Evolutionary conservation across 352 stramenopile genomes (phyloP).

Genomic region (Phytophthora hybrid): DNA sequence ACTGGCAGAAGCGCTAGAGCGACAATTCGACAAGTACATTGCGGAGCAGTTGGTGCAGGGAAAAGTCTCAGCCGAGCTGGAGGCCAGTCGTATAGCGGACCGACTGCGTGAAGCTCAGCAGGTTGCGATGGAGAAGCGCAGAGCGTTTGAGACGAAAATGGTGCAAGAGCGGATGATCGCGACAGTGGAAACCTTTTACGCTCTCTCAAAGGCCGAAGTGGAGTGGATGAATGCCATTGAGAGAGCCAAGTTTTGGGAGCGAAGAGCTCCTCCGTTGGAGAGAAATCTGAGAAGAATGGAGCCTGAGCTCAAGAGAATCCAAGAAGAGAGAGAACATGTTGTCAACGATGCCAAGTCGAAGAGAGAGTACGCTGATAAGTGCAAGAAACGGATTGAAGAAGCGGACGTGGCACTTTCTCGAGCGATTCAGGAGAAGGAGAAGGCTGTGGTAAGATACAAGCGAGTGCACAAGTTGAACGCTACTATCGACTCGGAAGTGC

Average conservation of each 20-base stretch:
- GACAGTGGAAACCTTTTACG: constrained; percentile 62
- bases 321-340: constrained; percentile 62
- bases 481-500: constrained; percentile 74
- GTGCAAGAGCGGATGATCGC: constrained; percentile 73
- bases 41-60: constrained; percentile 66
- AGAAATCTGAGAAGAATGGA: constrained; percentile 49
- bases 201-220: constrained; percentile 41
- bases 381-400: constrained; percentile 44
- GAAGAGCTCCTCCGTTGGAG: constrained; percentile 25
- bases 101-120: constrained; percentile 58
- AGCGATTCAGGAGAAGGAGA: constrained; percentile 54
- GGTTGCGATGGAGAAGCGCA: constrained; percentile 50
- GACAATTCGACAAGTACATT: constrained; percentile 71
- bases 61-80: constrained; percentile 54
- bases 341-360: constrained; percentile 63
- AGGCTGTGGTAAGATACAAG: constrained; percentile 41
- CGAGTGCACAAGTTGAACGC: constrained; percentile 59
- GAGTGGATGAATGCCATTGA: constrained; percentile 67
- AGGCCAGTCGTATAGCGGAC: constrained; percentile 52
- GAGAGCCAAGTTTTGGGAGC: constrained; percentile 47
- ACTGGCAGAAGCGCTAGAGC: constrained; percentile 55
- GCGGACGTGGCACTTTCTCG: constrained; percentile 44
- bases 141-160: constrained; percentile 62
- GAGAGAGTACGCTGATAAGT: constrained; percentile 51
- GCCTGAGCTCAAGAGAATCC: constrained; percentile 52